These are phyloP conservation scores for Phellinidium pouzarii DNA, from an alignment of 1,284 basidiomycete species.

Conservation along the genomic window DNA sequence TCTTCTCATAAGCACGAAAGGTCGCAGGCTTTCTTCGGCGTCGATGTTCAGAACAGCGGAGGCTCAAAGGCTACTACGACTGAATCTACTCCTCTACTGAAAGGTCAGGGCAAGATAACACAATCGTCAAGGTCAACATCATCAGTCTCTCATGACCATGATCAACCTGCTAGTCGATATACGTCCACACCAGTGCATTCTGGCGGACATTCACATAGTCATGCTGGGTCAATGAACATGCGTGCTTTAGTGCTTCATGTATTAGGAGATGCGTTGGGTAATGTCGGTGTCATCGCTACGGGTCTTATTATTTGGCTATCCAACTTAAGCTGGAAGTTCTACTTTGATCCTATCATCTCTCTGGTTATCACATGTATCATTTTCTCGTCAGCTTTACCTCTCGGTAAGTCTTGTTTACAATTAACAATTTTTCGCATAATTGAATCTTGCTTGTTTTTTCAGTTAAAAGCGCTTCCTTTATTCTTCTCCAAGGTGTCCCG, in stretches of 20 bases:
- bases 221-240: slow-evolving; percentile 91
- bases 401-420: slow-evolving; percentile 52
- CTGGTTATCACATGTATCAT: slow-evolving; percentile 96
- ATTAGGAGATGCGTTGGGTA: slow-evolving; percentile 93
- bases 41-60: background rate
- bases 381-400: slow-evolving; percentile 89
- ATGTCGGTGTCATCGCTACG: slow-evolving; percentile 94
- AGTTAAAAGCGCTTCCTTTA: slow-evolving; percentile 91
- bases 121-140: slow-evolving; percentile 25
- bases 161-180: background rate
- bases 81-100: slow-evolving; percentile 13
- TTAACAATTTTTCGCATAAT: slow-evolving; percentile 15
- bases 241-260: slow-evolving; percentile 91
- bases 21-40: background rate
- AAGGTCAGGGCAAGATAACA: background rate
- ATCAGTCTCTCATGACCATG: background rate
- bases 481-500: slow-evolving; percentile 95
- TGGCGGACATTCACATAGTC: slow-evolving; percentile 53
- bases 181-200: slow-evolving; percentile 6
- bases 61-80: background rate
- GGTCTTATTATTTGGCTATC: slow-evolving; percentile 91
- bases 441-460: slow-evolving; percentile 18
- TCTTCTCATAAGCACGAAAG: slow-evolving; percentile 2
- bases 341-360: slow-evolving; percentile 92
- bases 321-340: slow-evolving; percentile 74